phyloP scores from a whole-genome alignment of 2,329 filamentous ascomycete genomes.

The Trichocomaceae sp. region DNA sequence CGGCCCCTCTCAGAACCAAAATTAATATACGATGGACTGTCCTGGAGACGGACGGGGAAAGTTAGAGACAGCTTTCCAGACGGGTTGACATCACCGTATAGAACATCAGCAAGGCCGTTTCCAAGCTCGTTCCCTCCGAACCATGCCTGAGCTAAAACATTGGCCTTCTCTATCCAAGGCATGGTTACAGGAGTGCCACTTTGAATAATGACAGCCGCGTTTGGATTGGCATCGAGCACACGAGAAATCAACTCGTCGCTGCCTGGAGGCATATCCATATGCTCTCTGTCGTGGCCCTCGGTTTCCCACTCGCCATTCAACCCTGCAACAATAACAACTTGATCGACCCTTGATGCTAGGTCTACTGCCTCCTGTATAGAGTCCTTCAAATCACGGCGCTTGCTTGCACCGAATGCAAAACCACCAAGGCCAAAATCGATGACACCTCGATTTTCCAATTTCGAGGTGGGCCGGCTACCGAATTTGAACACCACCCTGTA shows the following conservation, averaged over 20 bases:
- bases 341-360: slow-evolving; percentile 63
- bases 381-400: slow-evolving; percentile 50
- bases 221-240: slow-evolving; percentile 60
- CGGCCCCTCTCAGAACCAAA: slow-evolving; percentile 64
- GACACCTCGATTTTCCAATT: slow-evolving; percentile 44
- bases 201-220: slow-evolving; percentile 67
- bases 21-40: slow-evolving; percentile 72
- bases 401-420: slow-evolving; percentile 56
- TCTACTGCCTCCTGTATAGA: slow-evolving; percentile 61
- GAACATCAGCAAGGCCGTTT: slow-evolving; percentile 69
- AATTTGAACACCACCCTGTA: slow-evolving; percentile 58
- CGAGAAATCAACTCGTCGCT: slow-evolving; percentile 56
- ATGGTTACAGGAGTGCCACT: slow-evolving; percentile 63
- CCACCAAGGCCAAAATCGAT: slow-evolving; percentile 54
- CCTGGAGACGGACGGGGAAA: slow-evolving; percentile 61
- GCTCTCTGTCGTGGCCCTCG: slow-evolving; percentile 58
- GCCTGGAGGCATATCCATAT: slow-evolving; percentile 52
- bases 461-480: slow-evolving; percentile 53
- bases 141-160: slow-evolving; percentile 68
- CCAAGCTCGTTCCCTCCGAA: slow-evolving; percentile 84
- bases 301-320: slow-evolving; percentile 77
- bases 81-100: slow-evolving; percentile 68
- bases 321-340: slow-evolving; percentile 71
- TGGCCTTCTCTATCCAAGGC: slow-evolving; percentile 41
- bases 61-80: slow-evolving; percentile 67